A percentile compares a stretch with the other conserved stretches of the same genome.
Conservation (phyloP, 345 rosid species). For the Psidium guajava region DNA sequence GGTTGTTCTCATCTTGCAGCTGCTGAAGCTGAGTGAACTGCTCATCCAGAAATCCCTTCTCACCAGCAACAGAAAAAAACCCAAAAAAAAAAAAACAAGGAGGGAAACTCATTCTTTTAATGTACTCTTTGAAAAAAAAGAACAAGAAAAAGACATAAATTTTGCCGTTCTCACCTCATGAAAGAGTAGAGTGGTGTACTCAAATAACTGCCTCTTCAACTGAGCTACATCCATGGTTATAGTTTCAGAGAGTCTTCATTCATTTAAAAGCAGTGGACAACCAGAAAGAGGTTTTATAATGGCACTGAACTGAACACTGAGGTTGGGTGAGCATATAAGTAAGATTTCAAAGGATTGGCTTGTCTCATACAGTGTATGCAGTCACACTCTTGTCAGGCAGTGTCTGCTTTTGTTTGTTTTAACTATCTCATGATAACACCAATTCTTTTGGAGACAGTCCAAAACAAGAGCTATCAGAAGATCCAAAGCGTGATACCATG, state of each 20-base stretch:
- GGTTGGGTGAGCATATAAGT: neutral
- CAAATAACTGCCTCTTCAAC: slow-evolving; percentile 38
- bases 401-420: neutral
- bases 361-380: neutral
- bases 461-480: neutral
- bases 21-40: slow-evolving; percentile 49
- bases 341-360: neutral
- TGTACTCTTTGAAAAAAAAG: neutral
- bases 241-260: neutral
- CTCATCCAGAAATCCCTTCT: slow-evolving; percentile 47
- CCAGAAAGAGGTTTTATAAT: neutral
- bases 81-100: neutral
- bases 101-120: neutral
- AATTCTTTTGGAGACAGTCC: neutral
- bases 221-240: slow-evolving; percentile 32
- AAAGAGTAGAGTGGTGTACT: slow-evolving; percentile 35
- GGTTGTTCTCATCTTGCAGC: slow-evolving; percentile 57
- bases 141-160: neutral
- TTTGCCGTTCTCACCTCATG: slow-evolving; percentile 25
- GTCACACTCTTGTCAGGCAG: neutral
- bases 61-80: neutral
- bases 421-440: neutral
- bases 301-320: neutral
- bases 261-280: neutral
- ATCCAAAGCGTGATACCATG: neutral